Evolutionary conservation across 169 alveolate genomes (phyloP).

Genomic region (Eimeria praecox): DNA sequence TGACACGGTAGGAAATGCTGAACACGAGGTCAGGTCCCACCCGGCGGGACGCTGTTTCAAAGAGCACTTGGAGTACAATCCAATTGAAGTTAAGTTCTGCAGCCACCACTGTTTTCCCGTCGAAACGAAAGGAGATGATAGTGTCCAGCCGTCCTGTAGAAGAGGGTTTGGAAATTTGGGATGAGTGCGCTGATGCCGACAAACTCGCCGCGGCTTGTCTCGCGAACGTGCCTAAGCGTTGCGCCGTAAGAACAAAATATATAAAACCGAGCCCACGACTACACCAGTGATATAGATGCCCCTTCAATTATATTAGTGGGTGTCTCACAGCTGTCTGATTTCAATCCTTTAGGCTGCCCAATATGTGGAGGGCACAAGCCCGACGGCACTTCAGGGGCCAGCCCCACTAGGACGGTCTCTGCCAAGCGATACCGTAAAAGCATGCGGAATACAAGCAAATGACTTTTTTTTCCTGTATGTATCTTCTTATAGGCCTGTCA

Average conservation of each 20-base stretch:
- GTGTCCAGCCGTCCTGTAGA: not conserved
- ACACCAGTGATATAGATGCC: not conserved
- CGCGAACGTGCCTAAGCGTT: constrained; percentile 26
- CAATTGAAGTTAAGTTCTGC: not conserved
- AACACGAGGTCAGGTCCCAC: not conserved
- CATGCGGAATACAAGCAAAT: not conserved
- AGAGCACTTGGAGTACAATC: not conserved
- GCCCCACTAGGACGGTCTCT: constrained; percentile 39
- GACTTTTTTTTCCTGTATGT: not conserved
- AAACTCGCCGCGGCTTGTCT: constrained; percentile 27
- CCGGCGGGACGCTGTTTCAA: not conserved
- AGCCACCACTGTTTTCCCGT: not conserved
- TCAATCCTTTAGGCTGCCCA: not conserved
- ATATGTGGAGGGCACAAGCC: constrained; percentile 9
- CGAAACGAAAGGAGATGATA: not conserved
- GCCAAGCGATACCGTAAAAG: not conserved
- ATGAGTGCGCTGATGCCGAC: constrained; percentile 44
- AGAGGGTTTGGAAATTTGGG: not conserved
- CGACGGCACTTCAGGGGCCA: constrained; percentile 29
- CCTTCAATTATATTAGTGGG: not conserved
- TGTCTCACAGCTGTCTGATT: not conserved
- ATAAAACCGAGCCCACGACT: not conserved
- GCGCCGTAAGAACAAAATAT: not conserved
- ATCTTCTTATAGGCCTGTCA: not conserved
- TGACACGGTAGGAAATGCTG: constrained; percentile 10